These are phyloP conservation scores for Spirogloea muscicola DNA, from an alignment of 139 green algal genomes.

Conservation along the genomic window DNA sequence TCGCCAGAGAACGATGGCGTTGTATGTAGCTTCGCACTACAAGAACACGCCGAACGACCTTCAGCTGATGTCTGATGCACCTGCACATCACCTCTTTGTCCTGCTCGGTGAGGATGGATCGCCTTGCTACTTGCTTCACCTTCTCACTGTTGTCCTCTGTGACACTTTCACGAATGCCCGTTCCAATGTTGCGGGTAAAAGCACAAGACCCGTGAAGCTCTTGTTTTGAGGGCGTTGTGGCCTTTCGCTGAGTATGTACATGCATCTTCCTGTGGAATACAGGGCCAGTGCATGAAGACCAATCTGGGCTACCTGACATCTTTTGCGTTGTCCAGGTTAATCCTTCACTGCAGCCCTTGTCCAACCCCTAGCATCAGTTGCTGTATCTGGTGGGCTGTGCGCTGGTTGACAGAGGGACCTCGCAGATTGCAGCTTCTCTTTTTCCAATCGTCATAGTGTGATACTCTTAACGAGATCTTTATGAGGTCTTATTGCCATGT, in stretches of 20 bases:
- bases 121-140: neutral
- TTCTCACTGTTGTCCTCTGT: neutral
- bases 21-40: conserved; percentile 94
- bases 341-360: no score
- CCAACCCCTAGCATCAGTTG: no score
- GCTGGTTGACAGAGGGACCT: no score
- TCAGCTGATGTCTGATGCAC: conserved; percentile 89
- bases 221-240: no score
- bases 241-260: no score
- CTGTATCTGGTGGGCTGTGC: neutral
- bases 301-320: conserved; percentile 84
- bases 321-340: conserved; percentile 71
- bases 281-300: conserved; percentile 73
- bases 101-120: conserved; percentile 63
- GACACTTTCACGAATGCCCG: neutral
- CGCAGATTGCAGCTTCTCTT: no score
- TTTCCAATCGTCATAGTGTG: no score
- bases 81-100: conserved; percentile 95
- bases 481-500: no score
- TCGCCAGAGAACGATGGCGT: conserved; percentile 78
- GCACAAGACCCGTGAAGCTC: no score
- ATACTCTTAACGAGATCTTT: no score
- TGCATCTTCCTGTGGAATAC: neutral
- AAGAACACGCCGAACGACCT: conserved; percentile 98
- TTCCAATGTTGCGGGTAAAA: neutral